Base-by-base conservation (phyloP, 768 basidiomycete genomes). In the Suillus placidus region DNA sequence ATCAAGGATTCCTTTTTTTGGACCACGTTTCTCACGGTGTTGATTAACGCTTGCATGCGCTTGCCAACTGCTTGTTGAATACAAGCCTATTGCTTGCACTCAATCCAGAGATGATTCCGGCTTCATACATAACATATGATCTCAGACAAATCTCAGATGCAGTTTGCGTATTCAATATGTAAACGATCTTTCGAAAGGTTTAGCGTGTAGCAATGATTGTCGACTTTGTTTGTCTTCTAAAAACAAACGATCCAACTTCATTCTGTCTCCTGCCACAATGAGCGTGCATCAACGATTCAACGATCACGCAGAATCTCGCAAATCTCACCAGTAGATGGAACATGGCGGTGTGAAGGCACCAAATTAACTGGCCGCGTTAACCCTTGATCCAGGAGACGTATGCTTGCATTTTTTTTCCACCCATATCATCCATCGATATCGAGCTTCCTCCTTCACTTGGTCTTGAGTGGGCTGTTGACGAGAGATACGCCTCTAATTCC, bases 1-100 rank as follows among this genome's bases (percentile, higher is more conserved):
- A 55, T 55, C 54, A 55, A 55, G 32, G 10, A 55, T 55, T 35
- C 4, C 52, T 52, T 55, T n/a, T 12, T 55, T 35, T 55, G 34
- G 54, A 34, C 0, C 1, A 13, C 1, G 2, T n/a, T 55, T 55
- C 54, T 55, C 54, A 55, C 54, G 32, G 18, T 20, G 30, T 51
- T 47, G 45, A 23, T 47, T 10, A 23, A 47, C 45, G 4, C n/a
- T 18, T 8, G 3, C 7, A 10, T 23, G 14, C 4, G 13, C 51
- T 49, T 23, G n/a, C n/a, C 10, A n/a, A 20, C n/a, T 47, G 10
- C 20, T 43, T 20, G 20, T 43, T 20, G n/a, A 47, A n/a, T 49
- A 14, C 47, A 23, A 26, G 23, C 13, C 14, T 26, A 49, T 13
- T 49, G 5, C 47, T 26, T 49, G 49, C 23, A 47, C 45, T 47